Base-by-base conservation (phyloP, 768 basidiomycete species). In the Lactifluus piperatus region DNA sequence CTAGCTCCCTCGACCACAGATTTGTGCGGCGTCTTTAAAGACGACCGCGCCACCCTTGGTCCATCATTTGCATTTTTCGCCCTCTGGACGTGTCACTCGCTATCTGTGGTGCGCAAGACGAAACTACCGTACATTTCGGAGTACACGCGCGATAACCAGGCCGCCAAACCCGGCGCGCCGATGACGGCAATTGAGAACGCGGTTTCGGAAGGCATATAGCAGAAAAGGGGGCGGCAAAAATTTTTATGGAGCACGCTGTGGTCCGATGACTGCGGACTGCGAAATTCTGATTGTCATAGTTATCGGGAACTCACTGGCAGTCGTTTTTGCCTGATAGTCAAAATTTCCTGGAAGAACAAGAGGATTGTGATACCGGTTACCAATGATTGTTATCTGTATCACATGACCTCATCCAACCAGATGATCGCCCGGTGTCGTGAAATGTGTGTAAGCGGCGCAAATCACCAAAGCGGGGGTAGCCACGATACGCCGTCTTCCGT, bases 121-220 rank as follows among this genome's bases (percentile, higher is more conserved):
- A 91, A 85, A 46, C 85, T 62, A 82, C 92, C 58, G 69, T 71
- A 26, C 71, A 74, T 4, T n/a, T 81, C 92, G 67, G 87, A 94
- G 72, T 75, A 78, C 2, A 75, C 84, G 58, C 83, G 86, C 71
- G 72, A 73, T 52, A 76, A 78, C 9, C 79, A 84, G 49, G 84
- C 81, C 37, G 79, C 84, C 55, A 11, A 60, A 32, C 24, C 51
- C 51, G 3, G 58, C 46, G 58, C 46, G 27, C 61, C 61, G 11
- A 60, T 39, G 8, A 62, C 48, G 39, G 58, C 57, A 51, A 62
- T 49, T 18, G 46, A 51, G 46, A 54, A 51, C 39, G 56, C 58
- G 24, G 20, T 16, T 11, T 10, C 45, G 34, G 61, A 30, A 20
- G 58, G 10, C 58, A 52, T 47, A 13, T 20, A 51, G n/a, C n/a